phyloP scores from a whole-genome alignment of 331 rosid genomes.

The Dryas integrifolia region DNA sequence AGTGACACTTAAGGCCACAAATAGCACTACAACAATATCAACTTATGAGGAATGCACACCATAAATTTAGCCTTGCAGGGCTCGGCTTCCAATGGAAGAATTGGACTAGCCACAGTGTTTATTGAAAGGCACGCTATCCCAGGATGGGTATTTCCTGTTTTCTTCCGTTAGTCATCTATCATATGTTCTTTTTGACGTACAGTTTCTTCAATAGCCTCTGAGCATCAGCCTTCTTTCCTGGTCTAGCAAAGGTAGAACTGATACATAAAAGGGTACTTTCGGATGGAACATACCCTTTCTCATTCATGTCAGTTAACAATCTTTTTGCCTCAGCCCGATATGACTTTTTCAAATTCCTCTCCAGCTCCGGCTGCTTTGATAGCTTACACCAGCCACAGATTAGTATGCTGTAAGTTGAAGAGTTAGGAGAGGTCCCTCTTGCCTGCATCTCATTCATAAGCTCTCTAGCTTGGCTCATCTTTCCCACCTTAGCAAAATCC shows the following conservation, averaged over 20 bases:
- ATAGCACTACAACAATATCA: not conserved
- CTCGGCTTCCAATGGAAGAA: not conserved
- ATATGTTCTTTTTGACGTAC: conserved; percentile 40
- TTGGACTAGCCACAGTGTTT: not conserved
- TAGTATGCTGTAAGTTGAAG: conserved; percentile 80
- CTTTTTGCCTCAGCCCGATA: conserved; percentile 70
- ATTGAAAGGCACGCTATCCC: not conserved
- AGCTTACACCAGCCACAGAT: conserved; percentile 80
- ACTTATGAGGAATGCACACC: not conserved
- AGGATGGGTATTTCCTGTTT: conserved; percentile 14
- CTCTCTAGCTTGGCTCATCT: conserved; percentile 86
- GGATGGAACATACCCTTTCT: conserved; percentile 66
- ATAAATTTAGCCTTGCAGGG: not conserved
- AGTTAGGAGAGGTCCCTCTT: conserved; percentile 65
- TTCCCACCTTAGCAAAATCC: conserved; percentile 72
- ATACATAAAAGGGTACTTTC: conserved; percentile 52
- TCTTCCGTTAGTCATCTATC: conserved; percentile 23
- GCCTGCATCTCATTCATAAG: conserved; percentile 80
- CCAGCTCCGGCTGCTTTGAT: conserved; percentile 61
- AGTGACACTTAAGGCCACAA: not conserved
- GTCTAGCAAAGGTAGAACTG: conserved; percentile 62
- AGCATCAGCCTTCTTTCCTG: conserved; percentile 70
- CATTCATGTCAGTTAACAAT: conserved; percentile 63
- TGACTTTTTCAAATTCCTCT: conserved; percentile 43
- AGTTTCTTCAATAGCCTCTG: conserved; percentile 55